Base-by-base conservation (phyloP, 441 rosid species). In the Adansonia grandidieri region DNA sequence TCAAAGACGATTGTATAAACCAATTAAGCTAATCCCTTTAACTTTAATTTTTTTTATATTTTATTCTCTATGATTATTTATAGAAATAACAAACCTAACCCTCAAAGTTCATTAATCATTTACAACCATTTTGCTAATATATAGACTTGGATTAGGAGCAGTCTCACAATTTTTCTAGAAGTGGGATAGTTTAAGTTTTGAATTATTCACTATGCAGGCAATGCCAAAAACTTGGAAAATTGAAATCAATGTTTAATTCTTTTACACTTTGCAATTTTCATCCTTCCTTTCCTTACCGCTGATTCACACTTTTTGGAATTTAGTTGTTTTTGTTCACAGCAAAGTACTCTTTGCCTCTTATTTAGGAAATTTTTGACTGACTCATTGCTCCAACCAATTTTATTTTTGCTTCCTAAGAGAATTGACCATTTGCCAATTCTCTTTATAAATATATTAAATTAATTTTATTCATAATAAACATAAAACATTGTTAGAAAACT, bases 171-270 rank as follows among this genome's bases (percentile, higher is more conserved):
- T 42, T 42, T 42, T 42, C 45, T 5, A 42, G 45, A 42, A 42
- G 8, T 2, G 45, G 45, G 45, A 42, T 42, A 42, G 45, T 32
- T 42, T 42, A 42, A 42, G 45, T 42, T 42, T 42, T 42, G 45
- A 71, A 71, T 54, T 5, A 42, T 42, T 42, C 40, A 42, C 13
- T 11, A 11, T 10, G 66, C 8, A 4, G 67, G 17, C 17, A 11
- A 9, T 24, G 44, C 44, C 17, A 28, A 28, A 28, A 62, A 62
- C 67, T 51, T 51, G 45, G 60, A 53, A 61, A 28, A 71, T 15
- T 53, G 62, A 71, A 71, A 53, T 71, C 47, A 71, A 51, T 32
- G 75, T 15, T 50, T 28, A 8, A 53, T 71, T 71, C 15, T 17
- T 45, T 6, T 42, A 42, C 8, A 62, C 62, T 71, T n/a, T 53